phyloP scores from a whole-genome alignment of 306 rosid genomes.

The Rosa chinensis region DNA sequence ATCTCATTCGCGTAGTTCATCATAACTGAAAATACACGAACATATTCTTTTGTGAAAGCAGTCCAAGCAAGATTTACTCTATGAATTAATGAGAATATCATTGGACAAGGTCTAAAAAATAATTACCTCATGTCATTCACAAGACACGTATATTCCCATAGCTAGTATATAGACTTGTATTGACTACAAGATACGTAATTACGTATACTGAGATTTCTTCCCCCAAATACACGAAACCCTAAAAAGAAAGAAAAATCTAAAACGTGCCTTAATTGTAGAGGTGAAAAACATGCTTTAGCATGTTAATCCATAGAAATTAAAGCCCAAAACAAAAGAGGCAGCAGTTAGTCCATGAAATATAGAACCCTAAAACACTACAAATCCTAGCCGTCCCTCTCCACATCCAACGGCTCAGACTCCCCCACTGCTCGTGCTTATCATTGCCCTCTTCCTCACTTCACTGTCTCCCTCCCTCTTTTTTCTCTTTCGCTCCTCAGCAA shows the following conservation, averaged over 20 bases:
- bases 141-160: background rate
- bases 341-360: slow-evolving; percentile 31
- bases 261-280: background rate
- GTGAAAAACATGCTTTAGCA: background rate
- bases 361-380: slow-evolving; percentile 67
- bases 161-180: background rate
- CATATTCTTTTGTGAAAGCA: no score
- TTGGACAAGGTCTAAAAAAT: no score
- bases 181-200: background rate
- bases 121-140: background rate
- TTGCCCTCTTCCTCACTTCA: slow-evolving; percentile 41
- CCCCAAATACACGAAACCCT: background rate
- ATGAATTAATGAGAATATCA: background rate
- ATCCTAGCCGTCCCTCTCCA: slow-evolving; percentile 33
- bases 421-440: slow-evolving; percentile 59
- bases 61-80: background rate
- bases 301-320: background rate
- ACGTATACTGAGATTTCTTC: background rate
- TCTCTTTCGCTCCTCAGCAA: slow-evolving; percentile 10
- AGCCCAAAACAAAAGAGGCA: slow-evolving; percentile 11
- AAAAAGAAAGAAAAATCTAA: background rate
- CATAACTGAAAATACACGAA: no score
- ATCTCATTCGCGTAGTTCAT: no score
- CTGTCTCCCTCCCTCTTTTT: slow-evolving; percentile 28
- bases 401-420: slow-evolving; percentile 44